Percentiles rank a stretch among this genome's conserved stretches.
Conservation (phyloP, 192 early-diverging fungal genomes). For the Rhizophagus prolifer region DNA sequence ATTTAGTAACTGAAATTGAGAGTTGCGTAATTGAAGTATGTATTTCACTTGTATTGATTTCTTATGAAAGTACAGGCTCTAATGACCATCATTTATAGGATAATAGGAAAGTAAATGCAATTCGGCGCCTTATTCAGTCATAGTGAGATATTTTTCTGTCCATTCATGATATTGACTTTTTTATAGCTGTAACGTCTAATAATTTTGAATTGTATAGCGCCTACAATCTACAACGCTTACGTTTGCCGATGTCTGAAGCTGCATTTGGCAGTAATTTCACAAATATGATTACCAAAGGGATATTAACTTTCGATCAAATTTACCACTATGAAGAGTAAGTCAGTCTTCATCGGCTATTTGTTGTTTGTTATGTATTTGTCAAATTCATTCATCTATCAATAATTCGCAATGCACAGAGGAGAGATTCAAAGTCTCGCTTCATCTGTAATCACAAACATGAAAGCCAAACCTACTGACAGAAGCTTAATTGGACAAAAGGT, state of each 20-base stretch:
- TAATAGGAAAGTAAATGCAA: constrained; percentile 22
- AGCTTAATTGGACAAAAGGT: constrained; percentile 12
- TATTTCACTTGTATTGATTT: background rate
- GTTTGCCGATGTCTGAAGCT: background rate
- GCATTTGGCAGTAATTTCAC: constrained; percentile 17
- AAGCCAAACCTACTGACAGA: background rate
- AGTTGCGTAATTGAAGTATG: constrained; percentile 20
- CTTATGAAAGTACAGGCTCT: constrained; percentile 13
- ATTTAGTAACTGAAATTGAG: constrained; percentile 21
- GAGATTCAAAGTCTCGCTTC: too few species aligned
- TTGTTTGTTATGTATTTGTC: too few species aligned
- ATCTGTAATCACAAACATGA: constrained; percentile 3
- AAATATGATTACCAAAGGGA: background rate
- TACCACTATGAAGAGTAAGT: constrained; percentile 20
- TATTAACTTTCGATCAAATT: too few species aligned
- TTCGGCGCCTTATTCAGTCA: constrained; percentile 6
- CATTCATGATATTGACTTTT: background rate
- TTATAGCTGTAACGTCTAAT: background rate
- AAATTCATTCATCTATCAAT: too few species aligned
- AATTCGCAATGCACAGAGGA: constrained; percentile 8
- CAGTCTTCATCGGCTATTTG: background rate
- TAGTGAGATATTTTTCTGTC: constrained; percentile 23
- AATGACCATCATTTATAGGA: constrained; percentile 21
- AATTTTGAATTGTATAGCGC: constrained; percentile 13
- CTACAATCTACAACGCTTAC: constrained; percentile 13